Percentiles rank a stretch among this genome's conserved stretches.
These are phyloP conservation scores for Gnaphalium uliginosum DNA, from an alignment of 129 eudicot genomes.

Conservation along the genomic window DNA sequence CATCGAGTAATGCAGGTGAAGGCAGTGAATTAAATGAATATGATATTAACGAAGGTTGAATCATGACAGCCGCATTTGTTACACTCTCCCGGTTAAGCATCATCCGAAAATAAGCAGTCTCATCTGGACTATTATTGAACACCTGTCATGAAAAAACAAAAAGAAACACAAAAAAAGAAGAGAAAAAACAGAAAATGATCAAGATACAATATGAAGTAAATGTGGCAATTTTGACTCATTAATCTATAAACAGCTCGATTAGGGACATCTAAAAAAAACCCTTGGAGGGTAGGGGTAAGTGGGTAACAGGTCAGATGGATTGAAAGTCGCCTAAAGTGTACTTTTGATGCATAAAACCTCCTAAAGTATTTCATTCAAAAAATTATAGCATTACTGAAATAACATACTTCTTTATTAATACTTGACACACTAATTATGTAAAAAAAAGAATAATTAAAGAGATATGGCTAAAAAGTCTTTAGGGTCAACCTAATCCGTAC, in stretches of 20 bases:
- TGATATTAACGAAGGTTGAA: constrained; percentile 89
- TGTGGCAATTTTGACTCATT: neutral
- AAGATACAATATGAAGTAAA: neutral
- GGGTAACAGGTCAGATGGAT: neutral
- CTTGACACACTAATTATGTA: too few species aligned
- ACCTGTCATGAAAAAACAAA: constrained; percentile 47
- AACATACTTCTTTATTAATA: too few species aligned
- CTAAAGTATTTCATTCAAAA: neutral
- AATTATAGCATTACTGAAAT: too few species aligned
- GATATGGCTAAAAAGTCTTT: neutral
- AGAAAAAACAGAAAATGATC: neutral
- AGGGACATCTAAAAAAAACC: neutral
- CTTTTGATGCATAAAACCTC: neutral
- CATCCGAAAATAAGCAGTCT: constrained; percentile 96
- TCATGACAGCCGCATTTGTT: constrained; percentile 90
- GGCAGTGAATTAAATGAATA: constrained; percentile 90
- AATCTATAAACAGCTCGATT: neutral
- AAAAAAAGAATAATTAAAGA: too few species aligned
- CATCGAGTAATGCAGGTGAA: constrained; percentile 81
- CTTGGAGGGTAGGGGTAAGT: neutral
- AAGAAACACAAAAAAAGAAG: neutral
- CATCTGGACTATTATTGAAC: constrained; percentile 96
- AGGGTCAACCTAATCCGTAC: neutral
- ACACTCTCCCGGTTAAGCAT: constrained; percentile 86
- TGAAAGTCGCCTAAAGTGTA: neutral